Conservation (phyloP, 169 alveolate species). For the Plasmodium falciparum region DNA sequence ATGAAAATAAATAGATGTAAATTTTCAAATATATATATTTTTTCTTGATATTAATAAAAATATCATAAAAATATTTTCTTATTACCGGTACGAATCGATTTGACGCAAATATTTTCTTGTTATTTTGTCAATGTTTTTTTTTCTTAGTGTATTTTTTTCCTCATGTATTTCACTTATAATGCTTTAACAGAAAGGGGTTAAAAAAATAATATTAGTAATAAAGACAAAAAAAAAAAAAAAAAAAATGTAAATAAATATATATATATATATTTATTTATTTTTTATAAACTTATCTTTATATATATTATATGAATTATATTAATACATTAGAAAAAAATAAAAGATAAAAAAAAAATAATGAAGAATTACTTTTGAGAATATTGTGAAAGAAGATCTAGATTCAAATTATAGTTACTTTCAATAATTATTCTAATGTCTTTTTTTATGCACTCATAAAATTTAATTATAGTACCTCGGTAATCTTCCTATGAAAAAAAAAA, state of each 20-base stretch:
- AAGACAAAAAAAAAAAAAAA: constrained; percentile 16
- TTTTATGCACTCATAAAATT: constrained; percentile 68
- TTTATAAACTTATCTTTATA: too few species aligned
- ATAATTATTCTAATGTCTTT: constrained; percentile 47
- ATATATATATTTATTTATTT: too few species aligned
- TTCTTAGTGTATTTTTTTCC: constrained; percentile 38
- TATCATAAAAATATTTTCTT: neutral
- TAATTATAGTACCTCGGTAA: constrained; percentile 27
- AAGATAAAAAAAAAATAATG: constrained; percentile 2
- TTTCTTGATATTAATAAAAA: neutral
- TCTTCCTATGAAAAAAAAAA: constrained; percentile 43
- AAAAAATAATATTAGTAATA: constrained; percentile 10
- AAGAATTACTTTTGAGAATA: constrained; percentile 42
- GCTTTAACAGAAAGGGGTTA: constrained; percentile 14
- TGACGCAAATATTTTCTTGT: constrained; percentile 61
- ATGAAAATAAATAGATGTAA: too few species aligned
- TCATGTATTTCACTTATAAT: constrained; percentile 57
- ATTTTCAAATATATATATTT: too few species aligned
- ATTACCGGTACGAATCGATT: constrained; percentile 73
- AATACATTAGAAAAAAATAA: neutral
- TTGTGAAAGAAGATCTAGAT: constrained; percentile 43
- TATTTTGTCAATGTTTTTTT: constrained; percentile 73
- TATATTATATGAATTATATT: neutral
- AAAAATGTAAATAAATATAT: neutral
- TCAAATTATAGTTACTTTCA: constrained; percentile 23